Base-by-base conservation (phyloP, 352 stramenopile species). In the Globisporangium sylvaticum region DNA sequence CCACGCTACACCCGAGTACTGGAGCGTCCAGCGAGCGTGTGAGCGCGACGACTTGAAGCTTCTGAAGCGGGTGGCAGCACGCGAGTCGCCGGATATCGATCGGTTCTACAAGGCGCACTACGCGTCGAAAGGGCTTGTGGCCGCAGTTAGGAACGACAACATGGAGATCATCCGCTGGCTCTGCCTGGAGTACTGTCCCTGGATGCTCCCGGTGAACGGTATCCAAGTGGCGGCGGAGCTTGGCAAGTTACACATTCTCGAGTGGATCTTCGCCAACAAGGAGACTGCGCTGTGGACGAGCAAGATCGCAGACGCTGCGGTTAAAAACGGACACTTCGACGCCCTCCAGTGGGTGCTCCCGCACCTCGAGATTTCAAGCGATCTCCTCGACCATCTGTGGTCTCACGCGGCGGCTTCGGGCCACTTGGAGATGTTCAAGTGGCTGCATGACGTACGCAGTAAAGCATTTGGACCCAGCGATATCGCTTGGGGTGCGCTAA, bases 131-230 rank as follows among this genome's bases (percentile, higher is more conserved):
- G 37, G 22, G 6, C 37, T 54, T 12, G 22, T 31, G 1, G 37
- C 37, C 4, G 57, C 34, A 24, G 25, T 62, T 1, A n/a, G 12
- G 4, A n/a, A 15, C 34, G 34, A 54, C 37, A 48, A 52, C 14
- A 9, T 62, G 32, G 24, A 53, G n/a, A 31, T 53, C 3, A 20
- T 37, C 12, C 34, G 34, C n/a, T 52, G 34, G n/a, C 22, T 62
- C 32, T 62, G 56, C 22, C 9, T 27, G 32, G 56, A 29, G 56
- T 62, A 62, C 34, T 62, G 56, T 52, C 56, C 56, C 4, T 52
- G 3, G 29, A 20, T 62, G 3, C 34, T 62, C 4, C 34, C 57
- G 4, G 25, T 54, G 57, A 20, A 52, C 9, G 57, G 9, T 1
- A 34, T 54, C 10, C 22, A n/a, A 12, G 22, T 39, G 20, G 57